phyloP scores from a whole-genome alignment of 495 filamentous ascomycete species.

The Neurospora sp. region DNA sequence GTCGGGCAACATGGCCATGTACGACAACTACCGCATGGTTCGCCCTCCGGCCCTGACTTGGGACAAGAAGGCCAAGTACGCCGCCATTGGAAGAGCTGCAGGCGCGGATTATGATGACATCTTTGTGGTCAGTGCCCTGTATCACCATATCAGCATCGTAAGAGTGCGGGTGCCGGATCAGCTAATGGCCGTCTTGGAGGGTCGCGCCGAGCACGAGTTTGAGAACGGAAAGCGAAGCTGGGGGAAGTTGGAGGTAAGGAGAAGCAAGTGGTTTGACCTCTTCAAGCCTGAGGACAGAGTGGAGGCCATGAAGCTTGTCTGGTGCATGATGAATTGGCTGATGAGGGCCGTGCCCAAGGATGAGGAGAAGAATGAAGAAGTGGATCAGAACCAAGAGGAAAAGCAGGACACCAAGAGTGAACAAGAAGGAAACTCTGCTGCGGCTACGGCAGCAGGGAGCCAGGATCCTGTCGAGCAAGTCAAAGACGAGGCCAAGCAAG shows the following conservation, averaged over 20 bases:
- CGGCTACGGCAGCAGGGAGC: not conserved
- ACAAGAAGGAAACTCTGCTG: not conserved
- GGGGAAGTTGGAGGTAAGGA: conserved; percentile 52
- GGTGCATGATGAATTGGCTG: conserved; percentile 64
- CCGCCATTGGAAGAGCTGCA: conserved; percentile 54
- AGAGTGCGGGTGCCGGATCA: conserved; percentile 59
- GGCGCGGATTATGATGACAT: conserved; percentile 49
- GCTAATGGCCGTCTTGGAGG: conserved; percentile 47
- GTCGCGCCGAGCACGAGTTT: conserved; percentile 14
- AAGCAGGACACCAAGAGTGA: not conserved
- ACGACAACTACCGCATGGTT: conserved; percentile 48
- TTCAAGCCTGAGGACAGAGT: conserved; percentile 57
- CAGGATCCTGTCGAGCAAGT: conserved; percentile 12
- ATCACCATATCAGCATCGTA: conserved; percentile 72
- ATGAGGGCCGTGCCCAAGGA: conserved; percentile 39
- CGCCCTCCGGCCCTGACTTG: conserved; percentile 55
- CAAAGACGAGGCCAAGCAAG: conserved; percentile 26
- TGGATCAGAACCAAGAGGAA: not conserved
- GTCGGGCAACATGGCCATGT: conserved; percentile 38
- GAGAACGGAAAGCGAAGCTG: conserved; percentile 23
- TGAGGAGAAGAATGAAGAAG: conserved; percentile 8
- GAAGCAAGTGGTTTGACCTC: conserved; percentile 73
- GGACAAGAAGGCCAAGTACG: conserved; percentile 69
- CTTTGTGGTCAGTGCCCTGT: conserved; percentile 71
- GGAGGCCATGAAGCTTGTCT: conserved; percentile 61